A percentile compares a stretch with the other conserved stretches of the same genome.
phyloP scores from a whole-genome alignment of 2,329 filamentous ascomycete genomes.

The Metarhizium sp. region DNA sequence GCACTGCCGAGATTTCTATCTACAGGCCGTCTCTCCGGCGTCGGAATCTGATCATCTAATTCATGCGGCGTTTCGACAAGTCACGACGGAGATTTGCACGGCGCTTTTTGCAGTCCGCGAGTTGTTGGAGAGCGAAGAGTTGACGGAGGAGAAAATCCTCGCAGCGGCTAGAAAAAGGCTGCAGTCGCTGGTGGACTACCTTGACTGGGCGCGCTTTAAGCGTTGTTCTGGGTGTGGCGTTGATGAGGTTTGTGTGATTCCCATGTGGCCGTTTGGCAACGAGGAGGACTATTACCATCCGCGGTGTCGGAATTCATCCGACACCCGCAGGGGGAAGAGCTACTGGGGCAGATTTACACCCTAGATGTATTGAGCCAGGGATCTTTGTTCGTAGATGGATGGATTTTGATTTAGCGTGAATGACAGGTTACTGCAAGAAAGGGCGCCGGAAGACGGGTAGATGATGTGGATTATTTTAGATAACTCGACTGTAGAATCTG shows the following conservation, averaged over 20 bases:
- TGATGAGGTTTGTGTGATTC: not conserved
- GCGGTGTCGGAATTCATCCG: not conserved
- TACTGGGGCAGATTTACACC: not conserved
- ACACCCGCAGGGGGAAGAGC: not conserved
- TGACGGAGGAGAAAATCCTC: no score
- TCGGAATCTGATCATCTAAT: not conserved
- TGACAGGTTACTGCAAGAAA: no score
- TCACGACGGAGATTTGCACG: not conserved
- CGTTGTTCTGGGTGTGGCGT: not conserved
- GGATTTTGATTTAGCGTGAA: no score
- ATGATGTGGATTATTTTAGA: no score
- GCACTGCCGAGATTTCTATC: not conserved
- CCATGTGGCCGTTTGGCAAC: slow-evolving; percentile 1
- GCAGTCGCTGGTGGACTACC: not conserved
- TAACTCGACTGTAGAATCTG: no score
- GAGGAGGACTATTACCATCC: slow-evolving; percentile 1
- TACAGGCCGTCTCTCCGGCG: not conserved
- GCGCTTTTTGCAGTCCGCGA: not conserved
- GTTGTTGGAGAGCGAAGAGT: not conserved
- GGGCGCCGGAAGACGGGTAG: no score
- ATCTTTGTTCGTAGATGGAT: no score
- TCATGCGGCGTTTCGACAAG: not conserved
- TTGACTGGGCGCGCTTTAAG: not conserved
- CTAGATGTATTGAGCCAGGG: no score
- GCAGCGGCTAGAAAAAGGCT: not conserved